Conservation (phyloP, 768 basidiomycete genomes). For the Trametes elegans region DNA sequence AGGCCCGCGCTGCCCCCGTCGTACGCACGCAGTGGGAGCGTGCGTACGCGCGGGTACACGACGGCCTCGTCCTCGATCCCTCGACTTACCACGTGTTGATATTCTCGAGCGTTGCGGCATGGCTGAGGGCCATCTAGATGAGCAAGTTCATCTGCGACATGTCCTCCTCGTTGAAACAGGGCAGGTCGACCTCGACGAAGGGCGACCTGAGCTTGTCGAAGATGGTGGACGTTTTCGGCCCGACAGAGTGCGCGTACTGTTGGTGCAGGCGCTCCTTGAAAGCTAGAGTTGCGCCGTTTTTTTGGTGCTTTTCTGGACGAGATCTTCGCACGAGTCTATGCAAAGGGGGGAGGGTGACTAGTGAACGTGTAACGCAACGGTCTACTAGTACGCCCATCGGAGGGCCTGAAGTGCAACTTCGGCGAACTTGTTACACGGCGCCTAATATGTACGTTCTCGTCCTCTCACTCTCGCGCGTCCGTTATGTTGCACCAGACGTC, state of each 20-base stretch:
- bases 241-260: not conserved
- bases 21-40: not conserved
- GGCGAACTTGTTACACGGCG: no score
- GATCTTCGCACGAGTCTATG: slow-evolving; percentile 8
- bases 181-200: not conserved
- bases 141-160: not conserved
- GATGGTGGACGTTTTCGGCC: not conserved
- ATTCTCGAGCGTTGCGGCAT: not conserved
- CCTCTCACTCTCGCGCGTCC: no score
- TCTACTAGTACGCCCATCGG: no score
- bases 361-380: no score
- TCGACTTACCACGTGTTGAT: not conserved
- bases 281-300: not conserved
- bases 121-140: not conserved
- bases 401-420: no score
- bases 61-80: not conserved
- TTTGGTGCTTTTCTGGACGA: not conserved
- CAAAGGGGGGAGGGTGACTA: no score
- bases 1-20: not conserved
- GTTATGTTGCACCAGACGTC: no score
- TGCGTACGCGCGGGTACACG: not conserved
- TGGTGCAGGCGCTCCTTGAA: not conserved
- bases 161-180: not conserved
- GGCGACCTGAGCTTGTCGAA: not conserved
- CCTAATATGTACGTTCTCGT: no score